Conservation (phyloP, 257 asterid species). For the Solanum tarijense region DNA sequence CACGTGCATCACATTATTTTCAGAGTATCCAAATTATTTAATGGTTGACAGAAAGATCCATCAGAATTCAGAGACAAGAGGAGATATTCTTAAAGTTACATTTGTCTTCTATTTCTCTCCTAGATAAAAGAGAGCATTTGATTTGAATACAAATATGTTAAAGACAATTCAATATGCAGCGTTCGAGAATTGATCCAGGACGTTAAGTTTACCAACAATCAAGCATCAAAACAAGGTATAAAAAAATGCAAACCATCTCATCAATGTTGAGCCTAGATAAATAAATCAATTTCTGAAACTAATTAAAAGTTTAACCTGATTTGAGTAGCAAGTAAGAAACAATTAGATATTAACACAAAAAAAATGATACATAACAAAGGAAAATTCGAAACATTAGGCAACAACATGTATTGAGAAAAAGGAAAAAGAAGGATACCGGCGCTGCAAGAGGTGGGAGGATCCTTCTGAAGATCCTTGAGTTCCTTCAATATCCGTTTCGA, state of each 20-base stretch:
- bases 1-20: not conserved
- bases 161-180: not conserved
- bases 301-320: not conserved
- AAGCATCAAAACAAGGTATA: not conserved
- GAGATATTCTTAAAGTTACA: not conserved
- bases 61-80: not conserved
- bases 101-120: not conserved
- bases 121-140: not conserved
- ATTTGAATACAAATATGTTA: not conserved
- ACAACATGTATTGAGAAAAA: not conserved
- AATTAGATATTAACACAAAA: not conserved
- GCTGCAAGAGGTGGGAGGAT: slow-evolving; percentile 73
- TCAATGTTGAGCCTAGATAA: not conserved
- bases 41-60: not conserved
- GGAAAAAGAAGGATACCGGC: slow-evolving; percentile 26
- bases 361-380: not conserved
- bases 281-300: not conserved
- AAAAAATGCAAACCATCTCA: not conserved
- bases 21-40: not conserved
- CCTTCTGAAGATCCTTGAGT: slow-evolving; percentile 66
- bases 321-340: not conserved
- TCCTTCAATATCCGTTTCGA: slow-evolving; percentile 72
- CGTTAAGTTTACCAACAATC: not conserved
- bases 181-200: not conserved
- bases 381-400: not conserved